phyloP scores from a whole-genome alignment of 2,329 filamentous ascomycete genomes.

The Xylaria sp. region DNA sequence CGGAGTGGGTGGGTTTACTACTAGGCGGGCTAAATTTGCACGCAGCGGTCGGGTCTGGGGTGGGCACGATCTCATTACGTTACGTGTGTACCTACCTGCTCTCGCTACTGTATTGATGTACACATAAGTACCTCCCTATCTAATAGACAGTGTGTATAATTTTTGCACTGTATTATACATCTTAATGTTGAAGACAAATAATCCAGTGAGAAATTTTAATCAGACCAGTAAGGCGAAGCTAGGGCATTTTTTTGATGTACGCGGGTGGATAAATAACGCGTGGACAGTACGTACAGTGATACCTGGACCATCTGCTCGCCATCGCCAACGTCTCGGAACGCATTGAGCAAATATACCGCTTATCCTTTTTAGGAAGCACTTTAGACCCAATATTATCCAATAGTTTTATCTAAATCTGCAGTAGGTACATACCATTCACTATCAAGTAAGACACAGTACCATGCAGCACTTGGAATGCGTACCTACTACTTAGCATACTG shows the following conservation, averaged over 20 bases:
- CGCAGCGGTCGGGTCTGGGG: constrained; percentile 13
- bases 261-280: neutral
- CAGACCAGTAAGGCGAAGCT: neutral
- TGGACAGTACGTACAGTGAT: neutral
- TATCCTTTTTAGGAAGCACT: constrained; percentile 14
- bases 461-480: neutral
- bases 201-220: constrained; percentile 23
- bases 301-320: neutral
- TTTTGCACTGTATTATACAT: too few relatives aligned
- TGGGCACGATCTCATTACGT: constrained; percentile 20
- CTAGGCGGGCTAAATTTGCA: constrained; percentile 29
- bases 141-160: too few relatives aligned
- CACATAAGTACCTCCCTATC: too few relatives aligned
- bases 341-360: too few relatives aligned
- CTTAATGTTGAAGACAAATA: neutral
- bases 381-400: too few relatives aligned
- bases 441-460: neutral
- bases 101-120: neutral
- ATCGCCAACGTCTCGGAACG: neutral
- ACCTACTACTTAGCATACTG: too few relatives aligned
- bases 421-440: too few relatives aligned
- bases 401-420: too few relatives aligned
- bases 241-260: constrained; percentile 14
- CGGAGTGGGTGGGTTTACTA: constrained; percentile 5
- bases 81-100: neutral